Evolutionary conservation across 805 yeast genomes (phyloP).

Genomic region (Grigorovia transvaalensis): DNA sequence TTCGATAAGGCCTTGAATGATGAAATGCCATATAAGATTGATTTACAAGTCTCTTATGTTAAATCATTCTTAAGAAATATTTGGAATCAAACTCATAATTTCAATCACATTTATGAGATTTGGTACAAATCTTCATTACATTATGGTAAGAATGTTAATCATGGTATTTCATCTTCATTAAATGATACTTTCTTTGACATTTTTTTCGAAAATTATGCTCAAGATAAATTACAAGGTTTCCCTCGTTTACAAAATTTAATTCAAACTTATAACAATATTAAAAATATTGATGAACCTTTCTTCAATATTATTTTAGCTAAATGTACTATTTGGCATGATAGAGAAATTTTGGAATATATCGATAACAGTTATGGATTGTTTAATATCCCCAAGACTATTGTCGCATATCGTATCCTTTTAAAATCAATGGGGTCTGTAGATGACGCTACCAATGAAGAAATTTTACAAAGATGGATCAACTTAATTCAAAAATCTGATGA

Average conservation of each 20-base stretch:
- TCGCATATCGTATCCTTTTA: conserved; percentile 60
- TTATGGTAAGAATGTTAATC: conserved; percentile 49
- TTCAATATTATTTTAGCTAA: conserved; percentile 65
- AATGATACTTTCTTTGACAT: conserved; percentile 59
- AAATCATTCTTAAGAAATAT: conserved; percentile 54
- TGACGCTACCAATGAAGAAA: conserved; percentile 40
- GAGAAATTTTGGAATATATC: conserved; percentile 53
- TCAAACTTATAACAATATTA: conserved; percentile 43
- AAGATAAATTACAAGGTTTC: conserved; percentile 45
- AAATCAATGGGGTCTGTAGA: conserved; percentile 62
- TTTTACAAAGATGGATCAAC: conserved; percentile 47
- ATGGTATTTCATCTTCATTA: conserved; percentile 61
- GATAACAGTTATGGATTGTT: conserved; percentile 49
- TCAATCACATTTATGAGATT: conserved; percentile 46
- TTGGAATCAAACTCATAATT: conserved; percentile 45
- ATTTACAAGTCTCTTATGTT: conserved; percentile 63
- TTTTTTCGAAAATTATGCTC: conserved; percentile 49
- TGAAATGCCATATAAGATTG: conserved; percentile 63
- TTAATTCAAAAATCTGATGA: conserved; percentile 40
- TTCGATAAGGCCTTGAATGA: conserved; percentile 61
- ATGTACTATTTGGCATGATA: conserved; percentile 56
- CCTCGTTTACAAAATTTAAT: conserved; percentile 47
- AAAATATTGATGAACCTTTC: conserved; percentile 67
- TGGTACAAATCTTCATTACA: conserved; percentile 54
- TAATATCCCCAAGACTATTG: conserved; percentile 51